Evolutionary conservation across 192 early-diverging fungal species (phyloP), one percentile per base, ranked within the genome.

Genomic region (Fimicolochytrium jonesii): DNA sequence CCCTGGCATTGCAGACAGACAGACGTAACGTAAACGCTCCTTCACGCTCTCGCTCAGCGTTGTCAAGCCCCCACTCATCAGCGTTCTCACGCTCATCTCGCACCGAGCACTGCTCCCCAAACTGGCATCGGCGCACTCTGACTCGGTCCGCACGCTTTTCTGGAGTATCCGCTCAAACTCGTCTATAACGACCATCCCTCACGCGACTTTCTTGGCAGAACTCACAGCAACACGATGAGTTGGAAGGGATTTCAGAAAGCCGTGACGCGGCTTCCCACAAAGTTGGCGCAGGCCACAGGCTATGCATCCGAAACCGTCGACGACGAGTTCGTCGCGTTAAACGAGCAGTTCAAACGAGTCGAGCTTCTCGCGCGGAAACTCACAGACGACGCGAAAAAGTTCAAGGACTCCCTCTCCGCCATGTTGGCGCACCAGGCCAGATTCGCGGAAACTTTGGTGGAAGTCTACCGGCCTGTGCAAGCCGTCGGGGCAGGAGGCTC

Each of bases 211-310:
- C n/a, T n/a, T n/a, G n/a, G n/a, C n/a, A n/a, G n/a, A n/a, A n/a
- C n/a, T 41, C 39, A 41, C 10, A 41, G 39, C 29, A 5, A 53
- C 29, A 4, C 9, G 7, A 90, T 90, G 86, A 79, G 74, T 64
- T 78, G 76, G 75, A 80, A 88, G 65, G 91, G 91, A 2, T 84
- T 92, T 51, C 71, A 74, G 35, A 92, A 92, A 75, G 89, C 89
- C 51, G 78, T 92, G 37, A 78, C 80, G 48, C 82, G 91, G 37
- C 82, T 92, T 62, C 91, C 91, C 30, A 87, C 88, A 50, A 83
- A 85, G 71, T 67, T 93, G 36, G 78, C 82, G 31, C 76, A 79
- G 51, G 85, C 84, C 56, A 81, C 81, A 52, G 85, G 88, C 39
- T 71, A 82, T 61, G 39, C 60, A 23, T 9, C 37, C 20, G 79